Conservation (phyloP, 352 stramenopile species). For the Phytophthora megakarya region DNA sequence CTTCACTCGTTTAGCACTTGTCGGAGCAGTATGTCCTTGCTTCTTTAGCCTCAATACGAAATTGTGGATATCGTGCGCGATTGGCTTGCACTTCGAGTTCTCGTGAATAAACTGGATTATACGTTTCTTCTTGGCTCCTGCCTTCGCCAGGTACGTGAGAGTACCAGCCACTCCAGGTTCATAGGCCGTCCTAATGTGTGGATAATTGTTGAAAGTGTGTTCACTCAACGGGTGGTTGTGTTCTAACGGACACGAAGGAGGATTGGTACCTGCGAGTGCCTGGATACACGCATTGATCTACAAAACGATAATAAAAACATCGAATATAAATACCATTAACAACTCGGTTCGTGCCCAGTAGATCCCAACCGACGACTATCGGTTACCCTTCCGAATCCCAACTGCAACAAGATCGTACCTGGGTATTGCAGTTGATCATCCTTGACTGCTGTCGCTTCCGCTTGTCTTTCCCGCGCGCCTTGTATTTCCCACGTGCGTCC, state of each 20-base stretch:
- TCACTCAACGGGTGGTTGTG: conserved; percentile 1
- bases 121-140: conserved; percentile 12
- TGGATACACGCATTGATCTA: conserved; percentile 14
- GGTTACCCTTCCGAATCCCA: not conserved
- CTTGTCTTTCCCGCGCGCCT: conserved; percentile 4
- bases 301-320: not conserved
- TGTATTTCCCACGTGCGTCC: conserved; percentile 19
- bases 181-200: not conserved
- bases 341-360: too few relatives aligned
- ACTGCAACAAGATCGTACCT: conserved; percentile 4
- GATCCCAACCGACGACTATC: not conserved
- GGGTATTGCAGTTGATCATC: too few relatives aligned
- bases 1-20: not conserved
- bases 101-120: conserved; percentile 5
- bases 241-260: conserved; percentile 1
- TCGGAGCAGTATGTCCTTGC: not conserved
- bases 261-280: not conserved
- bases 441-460: conserved; percentile 11
- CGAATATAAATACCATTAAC: too few relatives aligned
- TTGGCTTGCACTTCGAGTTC: not conserved
- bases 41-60: conserved; percentile 4
- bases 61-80: not conserved
- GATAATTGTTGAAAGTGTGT: conserved; percentile 8
- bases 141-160: not conserved
- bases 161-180: not conserved